Conservation (phyloP, 1,284 basidiomycete species). For the Gomphus bonarii region DNA sequence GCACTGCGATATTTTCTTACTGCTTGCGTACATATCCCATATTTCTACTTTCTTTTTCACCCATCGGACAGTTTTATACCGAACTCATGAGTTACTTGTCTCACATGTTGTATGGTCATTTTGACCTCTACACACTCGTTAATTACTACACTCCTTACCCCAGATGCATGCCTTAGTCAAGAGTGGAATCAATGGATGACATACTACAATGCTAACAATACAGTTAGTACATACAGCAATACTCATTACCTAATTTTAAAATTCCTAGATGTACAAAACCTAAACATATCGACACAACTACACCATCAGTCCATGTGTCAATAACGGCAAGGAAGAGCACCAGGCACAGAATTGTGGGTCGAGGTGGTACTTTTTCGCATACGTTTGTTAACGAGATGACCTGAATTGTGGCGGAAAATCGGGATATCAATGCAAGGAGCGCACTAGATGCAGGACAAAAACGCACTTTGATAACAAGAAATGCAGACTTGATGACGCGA, state of each 20-base stretch:
- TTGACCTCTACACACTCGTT: not conserved
- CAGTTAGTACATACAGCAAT: constrained; percentile 8
- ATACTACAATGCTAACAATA: too few relatives aligned
- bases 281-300: constrained; percentile 28
- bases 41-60: not conserved
- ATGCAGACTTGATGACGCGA: constrained; percentile 25
- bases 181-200: too few relatives aligned
- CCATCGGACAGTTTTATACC: too few relatives aligned
- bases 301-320: constrained; percentile 36
- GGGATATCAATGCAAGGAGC: not conserved
- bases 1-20: not conserved
- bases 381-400: constrained; percentile 25
- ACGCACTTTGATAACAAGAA: constrained; percentile 39
- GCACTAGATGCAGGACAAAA: not conserved
- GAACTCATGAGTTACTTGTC: not conserved
- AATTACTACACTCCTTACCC: not conserved
- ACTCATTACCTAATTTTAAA: not conserved
- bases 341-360: constrained; percentile 15
- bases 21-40: not conserved
- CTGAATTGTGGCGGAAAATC: constrained; percentile 13
- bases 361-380: constrained; percentile 19
- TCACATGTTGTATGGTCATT: not conserved
- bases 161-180: too few relatives aligned
- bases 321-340: constrained; percentile 30
- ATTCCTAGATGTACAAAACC: constrained; percentile 27